Percentiles rank a stretch among this genome's conserved stretches.
Conservation (phyloP, 176 grass and related monocot genomes). For the Lolium perenne region DNA sequence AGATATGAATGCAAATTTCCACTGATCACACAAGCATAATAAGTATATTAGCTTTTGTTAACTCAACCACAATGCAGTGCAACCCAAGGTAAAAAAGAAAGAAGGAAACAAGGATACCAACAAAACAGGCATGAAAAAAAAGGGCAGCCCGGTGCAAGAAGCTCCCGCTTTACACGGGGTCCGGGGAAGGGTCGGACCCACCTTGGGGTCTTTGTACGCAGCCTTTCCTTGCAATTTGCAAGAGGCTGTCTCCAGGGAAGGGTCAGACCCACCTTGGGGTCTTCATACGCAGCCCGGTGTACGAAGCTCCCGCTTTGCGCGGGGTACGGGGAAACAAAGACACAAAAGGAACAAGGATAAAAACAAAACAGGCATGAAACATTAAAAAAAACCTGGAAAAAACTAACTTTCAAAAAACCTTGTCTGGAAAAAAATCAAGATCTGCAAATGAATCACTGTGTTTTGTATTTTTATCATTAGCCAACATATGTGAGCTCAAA, state of each 20-base stretch:
- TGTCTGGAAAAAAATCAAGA: slow-evolving; percentile 26
- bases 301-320: too few species aligned
- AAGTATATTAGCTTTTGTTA: slow-evolving; percentile 15
- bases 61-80: slow-evolving; percentile 17
- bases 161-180: too few species aligned
- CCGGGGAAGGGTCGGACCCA: too few species aligned
- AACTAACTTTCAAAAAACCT: neutral
- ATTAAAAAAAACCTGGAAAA: slow-evolving; percentile 3
- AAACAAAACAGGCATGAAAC: neutral
- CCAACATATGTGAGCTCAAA: neutral
- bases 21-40: slow-evolving; percentile 54
- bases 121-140: neutral
- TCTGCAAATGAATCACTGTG: slow-evolving; percentile 1
- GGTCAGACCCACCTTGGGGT: too few species aligned
- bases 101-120: slow-evolving; percentile 6
- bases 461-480: slow-evolving; percentile 3
- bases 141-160: too few species aligned
- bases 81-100: slow-evolving; percentile 29
- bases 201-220: too few species aligned
- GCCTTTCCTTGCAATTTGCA: too few species aligned
- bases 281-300: too few species aligned
- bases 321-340: too few species aligned
- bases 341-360: slow-evolving; percentile 17
- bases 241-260: too few species aligned
- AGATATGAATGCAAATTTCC: slow-evolving; percentile 92